Conservation (phyloP, 495 filamentous ascomycete genomes). For the Xylaria curta region DNA sequence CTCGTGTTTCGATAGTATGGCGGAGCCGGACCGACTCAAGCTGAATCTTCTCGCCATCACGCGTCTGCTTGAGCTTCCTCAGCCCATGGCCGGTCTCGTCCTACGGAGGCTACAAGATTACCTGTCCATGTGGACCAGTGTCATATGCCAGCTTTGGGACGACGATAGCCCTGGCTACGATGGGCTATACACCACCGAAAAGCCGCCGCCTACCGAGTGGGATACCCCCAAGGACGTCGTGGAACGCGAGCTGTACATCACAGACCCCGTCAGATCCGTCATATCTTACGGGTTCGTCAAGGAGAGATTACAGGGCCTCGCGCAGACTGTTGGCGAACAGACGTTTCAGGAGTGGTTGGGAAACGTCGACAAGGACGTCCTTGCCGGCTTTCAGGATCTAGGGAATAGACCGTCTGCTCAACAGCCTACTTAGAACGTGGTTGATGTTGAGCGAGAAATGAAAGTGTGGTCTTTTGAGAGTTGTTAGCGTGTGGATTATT, state of each 20-base stretch:
- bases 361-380: slow-evolving; percentile 86
- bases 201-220: slow-evolving; percentile 68
- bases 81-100: slow-evolving; percentile 55
- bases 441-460: background rate
- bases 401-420: background rate
- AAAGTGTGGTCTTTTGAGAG: background rate
- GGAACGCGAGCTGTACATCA: slow-evolving; percentile 57
- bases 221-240: slow-evolving; percentile 68
- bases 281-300: slow-evolving; percentile 74
- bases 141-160: slow-evolving; percentile 50
- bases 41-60: slow-evolving; percentile 83
- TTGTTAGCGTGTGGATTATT: background rate
- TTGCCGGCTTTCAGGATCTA: slow-evolving; percentile 64
- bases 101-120: slow-evolving; percentile 58
- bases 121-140: slow-evolving; percentile 59
- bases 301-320: slow-evolving; percentile 67
- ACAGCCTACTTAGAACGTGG: background rate
- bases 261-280: slow-evolving; percentile 74
- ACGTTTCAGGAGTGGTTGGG: slow-evolving; percentile 79
- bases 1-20: slow-evolving; percentile 80
- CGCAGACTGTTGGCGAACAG: slow-evolving; percentile 74
- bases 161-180: slow-evolving; percentile 39
- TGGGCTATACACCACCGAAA: slow-evolving; percentile 68
- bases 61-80: slow-evolving; percentile 71
- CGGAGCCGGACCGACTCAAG: slow-evolving; percentile 76